Evolutionary conservation across 2,329 filamentous ascomycete genomes (phyloP).

Genomic region (Exophiala spinifera): DNA sequence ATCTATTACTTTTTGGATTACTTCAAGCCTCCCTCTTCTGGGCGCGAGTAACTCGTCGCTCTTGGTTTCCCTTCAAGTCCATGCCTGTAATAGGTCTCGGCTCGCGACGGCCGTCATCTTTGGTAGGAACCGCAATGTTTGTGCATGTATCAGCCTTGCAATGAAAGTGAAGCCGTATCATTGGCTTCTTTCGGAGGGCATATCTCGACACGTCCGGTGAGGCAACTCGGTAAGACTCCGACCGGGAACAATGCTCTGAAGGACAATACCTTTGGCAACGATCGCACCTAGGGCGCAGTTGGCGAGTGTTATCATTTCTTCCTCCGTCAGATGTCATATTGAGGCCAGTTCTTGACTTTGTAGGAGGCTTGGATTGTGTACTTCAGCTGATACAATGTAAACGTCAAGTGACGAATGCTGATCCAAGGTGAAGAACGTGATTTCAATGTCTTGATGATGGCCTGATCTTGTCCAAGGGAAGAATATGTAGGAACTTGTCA

Average conservation of each 20-base stretch:
- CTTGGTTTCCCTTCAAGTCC: neutral
- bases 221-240: neutral
- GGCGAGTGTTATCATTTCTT: neutral
- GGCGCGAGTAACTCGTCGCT: neutral
- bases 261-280: neutral
- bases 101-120: neutral
- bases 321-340: neutral
- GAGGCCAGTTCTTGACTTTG: neutral
- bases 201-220: neutral
- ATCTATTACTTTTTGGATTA: neutral
- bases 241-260: neutral
- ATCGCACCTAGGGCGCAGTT: neutral
- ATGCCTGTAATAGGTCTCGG: neutral
- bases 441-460: neutral
- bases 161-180: neutral
- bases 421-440: neutral
- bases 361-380: neutral
- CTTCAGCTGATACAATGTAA: neutral
- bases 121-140: neutral
- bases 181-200: neutral
- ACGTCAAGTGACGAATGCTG: neutral
- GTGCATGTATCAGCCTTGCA: constrained; percentile 1
- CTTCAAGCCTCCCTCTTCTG: neutral
- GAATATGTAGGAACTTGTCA: neutral
- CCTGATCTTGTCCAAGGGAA: neutral